These are phyloP conservation scores for Amaranthus cruentus DNA, from an alignment of 148 eudicot genomes.

Conservation along the genomic window DNA sequence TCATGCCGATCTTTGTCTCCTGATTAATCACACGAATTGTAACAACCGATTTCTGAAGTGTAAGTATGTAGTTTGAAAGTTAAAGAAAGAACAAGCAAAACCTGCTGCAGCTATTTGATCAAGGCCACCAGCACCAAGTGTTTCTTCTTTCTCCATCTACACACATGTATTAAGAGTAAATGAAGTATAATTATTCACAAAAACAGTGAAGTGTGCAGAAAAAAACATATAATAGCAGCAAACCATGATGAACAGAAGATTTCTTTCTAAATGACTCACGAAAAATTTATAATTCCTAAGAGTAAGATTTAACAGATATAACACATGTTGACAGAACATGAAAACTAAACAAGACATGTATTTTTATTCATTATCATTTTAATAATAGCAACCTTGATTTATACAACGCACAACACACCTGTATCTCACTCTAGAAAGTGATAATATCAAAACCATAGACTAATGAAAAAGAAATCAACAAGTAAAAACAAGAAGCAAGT, in stretches of 20 bases:
- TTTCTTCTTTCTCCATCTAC: slow-evolving; percentile 34
- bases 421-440: background rate
- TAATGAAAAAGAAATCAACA: background rate
- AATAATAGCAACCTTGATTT: background rate
- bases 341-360: background rate
- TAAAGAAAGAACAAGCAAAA: background rate
- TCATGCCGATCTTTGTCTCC: slow-evolving; percentile 28
- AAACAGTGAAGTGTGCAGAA: background rate
- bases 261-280: background rate
- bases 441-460: background rate
- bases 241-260: background rate
- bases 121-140: slow-evolving; percentile 16
- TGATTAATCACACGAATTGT: slow-evolving; percentile 21
- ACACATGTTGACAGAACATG: background rate
- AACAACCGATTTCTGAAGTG: background rate
- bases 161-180: background rate
- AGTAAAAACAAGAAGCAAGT: no score
- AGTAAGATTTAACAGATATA: background rate
- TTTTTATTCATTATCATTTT: background rate
- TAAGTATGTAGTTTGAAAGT: background rate
- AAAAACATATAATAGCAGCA: background rate
- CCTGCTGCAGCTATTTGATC: slow-evolving; percentile 24
- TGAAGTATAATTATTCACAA: background rate
- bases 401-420: no score
- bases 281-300: background rate